A percentile compares a stretch with the other conserved stretches of the same genome.
Evolutionary conservation across 768 basidiomycete species (phyloP).

Genomic region (Sporobolomyces phaffii): DNA sequence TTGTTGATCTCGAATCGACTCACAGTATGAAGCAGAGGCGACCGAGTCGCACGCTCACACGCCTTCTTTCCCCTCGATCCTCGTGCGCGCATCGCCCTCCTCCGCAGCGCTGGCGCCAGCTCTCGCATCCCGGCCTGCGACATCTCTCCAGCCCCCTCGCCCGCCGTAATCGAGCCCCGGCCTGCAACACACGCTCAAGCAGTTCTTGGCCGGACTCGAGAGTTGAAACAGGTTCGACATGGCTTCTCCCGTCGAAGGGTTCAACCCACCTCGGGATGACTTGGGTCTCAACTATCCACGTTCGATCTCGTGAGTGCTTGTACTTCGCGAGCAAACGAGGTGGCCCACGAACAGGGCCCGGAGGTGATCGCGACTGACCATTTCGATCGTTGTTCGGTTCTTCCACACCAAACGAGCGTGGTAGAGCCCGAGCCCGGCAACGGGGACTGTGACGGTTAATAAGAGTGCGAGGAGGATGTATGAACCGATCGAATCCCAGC

Average conservation of each 20-base stretch:
- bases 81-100: background rate
- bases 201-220: background rate
- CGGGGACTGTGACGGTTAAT: slow-evolving; percentile 3
- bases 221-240: background rate
- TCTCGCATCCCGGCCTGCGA: background rate
- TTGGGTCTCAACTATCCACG: slow-evolving; percentile 13
- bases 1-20: no score
- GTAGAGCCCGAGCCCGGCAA: slow-evolving; percentile 33
- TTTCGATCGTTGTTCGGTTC: slow-evolving; percentile 41
- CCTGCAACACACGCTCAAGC: background rate
- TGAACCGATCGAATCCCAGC: slow-evolving; percentile 34
- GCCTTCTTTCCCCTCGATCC: background rate
- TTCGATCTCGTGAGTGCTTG: background rate
- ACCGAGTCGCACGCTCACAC: no score
- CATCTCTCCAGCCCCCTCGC: background rate
- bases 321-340: no score
- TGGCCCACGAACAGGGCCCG: background rate
- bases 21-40: no score
- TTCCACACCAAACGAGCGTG: slow-evolving; percentile 33
- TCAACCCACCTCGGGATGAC: background rate
- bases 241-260: background rate
- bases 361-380: slow-evolving; percentile 28
- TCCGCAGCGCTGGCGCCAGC: background rate
- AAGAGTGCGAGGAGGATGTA: slow-evolving; percentile 19
- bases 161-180: background rate